phyloP scores from a whole-genome alignment of 2,329 filamentous ascomycete genomes.

The Cordyceps tenuipes region DNA sequence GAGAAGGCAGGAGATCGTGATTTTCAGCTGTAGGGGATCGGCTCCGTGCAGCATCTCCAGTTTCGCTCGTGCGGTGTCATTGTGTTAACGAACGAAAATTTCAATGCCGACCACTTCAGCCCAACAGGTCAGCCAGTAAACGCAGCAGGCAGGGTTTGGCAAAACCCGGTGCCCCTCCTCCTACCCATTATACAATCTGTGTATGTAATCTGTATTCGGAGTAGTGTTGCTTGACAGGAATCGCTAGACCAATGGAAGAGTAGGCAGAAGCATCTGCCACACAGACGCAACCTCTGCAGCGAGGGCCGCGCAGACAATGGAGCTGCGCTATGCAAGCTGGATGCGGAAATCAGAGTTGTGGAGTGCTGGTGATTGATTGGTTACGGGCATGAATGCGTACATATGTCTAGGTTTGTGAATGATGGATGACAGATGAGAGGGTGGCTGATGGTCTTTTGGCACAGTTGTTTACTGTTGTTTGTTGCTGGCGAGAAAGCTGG shows the following conservation, averaged over 20 bases:
- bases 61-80: neutral
- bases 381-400: neutral
- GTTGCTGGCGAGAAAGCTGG: neutral
- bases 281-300: neutral
- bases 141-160: neutral
- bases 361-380: neutral
- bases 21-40: neutral
- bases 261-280: neutral
- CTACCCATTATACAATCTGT: neutral
- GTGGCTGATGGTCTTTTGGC: neutral
- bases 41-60: neutral
- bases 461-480: neutral
- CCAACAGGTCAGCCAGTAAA: neutral
- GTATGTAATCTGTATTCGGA: neutral
- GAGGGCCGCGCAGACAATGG: neutral
- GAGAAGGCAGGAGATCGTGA: neutral
- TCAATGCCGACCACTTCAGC: neutral
- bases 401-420: neutral
- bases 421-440: too few species aligned
- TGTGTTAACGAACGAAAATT: neutral
- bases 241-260: neutral
- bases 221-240: neutral
- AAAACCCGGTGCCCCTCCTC: neutral
- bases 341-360: neutral
- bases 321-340: neutral